These are phyloP conservation scores for Orobanche coerulescens DNA, from an alignment of 257 asterid genomes.

Conservation along the genomic window DNA sequence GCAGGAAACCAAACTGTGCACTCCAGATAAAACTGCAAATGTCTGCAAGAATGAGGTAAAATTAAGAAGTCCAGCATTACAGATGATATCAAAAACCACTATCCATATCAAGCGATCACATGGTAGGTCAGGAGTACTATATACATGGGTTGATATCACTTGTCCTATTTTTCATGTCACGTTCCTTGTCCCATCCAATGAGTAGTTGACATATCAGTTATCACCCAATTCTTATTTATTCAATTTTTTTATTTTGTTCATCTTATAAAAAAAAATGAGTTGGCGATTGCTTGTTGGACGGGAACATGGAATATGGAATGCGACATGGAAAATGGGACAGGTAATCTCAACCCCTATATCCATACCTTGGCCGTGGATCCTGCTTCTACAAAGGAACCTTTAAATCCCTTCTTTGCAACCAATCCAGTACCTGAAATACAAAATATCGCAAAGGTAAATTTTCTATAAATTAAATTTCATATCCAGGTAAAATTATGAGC, in stretches of 20 bases:
- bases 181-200: no score
- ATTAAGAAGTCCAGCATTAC: background rate
- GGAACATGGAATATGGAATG: no score
- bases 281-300: no score
- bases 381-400: constrained; percentile 67
- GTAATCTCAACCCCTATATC: no score
- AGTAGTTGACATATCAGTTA: no score
- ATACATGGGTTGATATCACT: no score
- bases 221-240: no score
- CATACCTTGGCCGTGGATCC: constrained; percentile 71
- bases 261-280: no score
- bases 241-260: no score
- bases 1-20: constrained; percentile 72
- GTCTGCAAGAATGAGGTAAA: constrained; percentile 31
- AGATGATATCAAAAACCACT: background rate
- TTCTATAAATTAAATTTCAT: constrained; percentile 4
- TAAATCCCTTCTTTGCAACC: constrained; percentile 55
- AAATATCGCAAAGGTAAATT: background rate
- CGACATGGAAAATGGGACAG: no score
- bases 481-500: background rate
- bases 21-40: constrained; percentile 76
- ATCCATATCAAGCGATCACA: background rate
- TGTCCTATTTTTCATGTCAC: no score
- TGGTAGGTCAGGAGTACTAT: background rate
- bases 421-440: constrained; percentile 50